A percentile compares a stretch with the other conserved stretches of the same genome.
phyloP scores from a whole-genome alignment of 768 basidiomycete species.

The Macrolepiota albuminosa region DNA sequence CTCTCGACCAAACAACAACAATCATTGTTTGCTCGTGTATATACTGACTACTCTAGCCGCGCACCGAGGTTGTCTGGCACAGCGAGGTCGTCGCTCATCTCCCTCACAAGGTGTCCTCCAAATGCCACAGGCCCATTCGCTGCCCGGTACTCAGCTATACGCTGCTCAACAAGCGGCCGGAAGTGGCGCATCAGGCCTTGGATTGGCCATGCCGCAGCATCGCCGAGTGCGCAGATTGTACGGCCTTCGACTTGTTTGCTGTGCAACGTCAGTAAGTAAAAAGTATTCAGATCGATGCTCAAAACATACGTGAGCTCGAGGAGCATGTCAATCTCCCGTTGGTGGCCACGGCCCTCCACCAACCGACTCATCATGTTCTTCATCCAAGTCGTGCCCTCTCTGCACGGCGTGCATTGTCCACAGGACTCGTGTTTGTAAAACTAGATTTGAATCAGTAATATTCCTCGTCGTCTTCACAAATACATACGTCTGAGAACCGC shows the following conservation, averaged over 20 bases:
- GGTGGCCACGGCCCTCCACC: slow-evolving; percentile 86
- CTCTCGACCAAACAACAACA: slow-evolving; percentile 4
- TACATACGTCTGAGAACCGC: slow-evolving; percentile 73
- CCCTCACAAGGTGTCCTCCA: slow-evolving; percentile 71
- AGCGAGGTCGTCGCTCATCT: slow-evolving; percentile 66
- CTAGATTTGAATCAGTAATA: slow-evolving; percentile 24
- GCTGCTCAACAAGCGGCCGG: slow-evolving; percentile 90
- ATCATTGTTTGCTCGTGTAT: neutral
- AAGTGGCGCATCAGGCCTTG: slow-evolving; percentile 98
- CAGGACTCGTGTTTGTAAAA: slow-evolving; percentile 99
- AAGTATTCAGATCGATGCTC: neutral
- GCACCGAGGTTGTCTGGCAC: slow-evolving; percentile 73
- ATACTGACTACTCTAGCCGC: slow-evolving; percentile 19
- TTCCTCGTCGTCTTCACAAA: neutral
- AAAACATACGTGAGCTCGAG: slow-evolving; percentile 80
- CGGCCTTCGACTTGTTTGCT: slow-evolving; percentile 97
- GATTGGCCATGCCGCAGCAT: slow-evolving; percentile 98
- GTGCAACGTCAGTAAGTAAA: slow-evolving; percentile 4
- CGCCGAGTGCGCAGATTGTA: slow-evolving; percentile 95
- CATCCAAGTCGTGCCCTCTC: slow-evolving; percentile 98
- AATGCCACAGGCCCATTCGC: slow-evolving; percentile 82
- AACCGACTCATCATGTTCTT: slow-evolving; percentile 99
- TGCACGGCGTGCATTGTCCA: slow-evolving; percentile 93
- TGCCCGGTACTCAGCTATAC: slow-evolving; percentile 74
- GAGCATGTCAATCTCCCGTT: slow-evolving; percentile 97